Percentiles rank a stretch among this genome's conserved stretches.
Evolutionary conservation across 140 eudicot genomes (phyloP).

Genomic region (Stevia rebaudiana): DNA sequence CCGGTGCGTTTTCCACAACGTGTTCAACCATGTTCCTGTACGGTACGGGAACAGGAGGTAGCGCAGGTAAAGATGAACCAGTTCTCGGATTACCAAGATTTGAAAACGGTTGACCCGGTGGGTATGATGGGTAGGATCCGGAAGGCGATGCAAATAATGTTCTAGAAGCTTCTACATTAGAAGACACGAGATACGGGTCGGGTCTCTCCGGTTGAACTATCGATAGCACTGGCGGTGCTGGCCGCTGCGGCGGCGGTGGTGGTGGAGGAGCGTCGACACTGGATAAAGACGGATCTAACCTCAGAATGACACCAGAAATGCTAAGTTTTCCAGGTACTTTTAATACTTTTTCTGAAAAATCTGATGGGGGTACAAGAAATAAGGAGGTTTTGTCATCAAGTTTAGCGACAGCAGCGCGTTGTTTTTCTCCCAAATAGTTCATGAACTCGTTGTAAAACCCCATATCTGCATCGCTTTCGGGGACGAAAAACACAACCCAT

Average conservation of each 20-base stretch:
- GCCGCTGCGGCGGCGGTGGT: conserved; percentile 23
- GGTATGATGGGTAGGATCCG: conserved; percentile 38
- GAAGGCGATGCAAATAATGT: conserved; percentile 51
- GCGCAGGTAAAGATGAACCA: conserved; percentile 29
- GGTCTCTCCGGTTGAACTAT: conserved; percentile 25
- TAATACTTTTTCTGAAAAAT: conserved; percentile 80
- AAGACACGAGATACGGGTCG: conserved; percentile 32
- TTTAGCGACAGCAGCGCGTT: conserved; percentile 90
- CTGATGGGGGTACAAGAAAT: conserved; percentile 96
- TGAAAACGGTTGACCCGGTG: conserved; percentile 29
- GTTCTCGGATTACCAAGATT: conserved; percentile 40
- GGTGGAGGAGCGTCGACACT: conserved; percentile 45
- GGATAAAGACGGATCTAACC: conserved; percentile 51
- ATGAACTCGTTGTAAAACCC: conserved; percentile 77
- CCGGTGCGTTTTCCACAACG: conserved; percentile 30
- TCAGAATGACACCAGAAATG: conserved; percentile 79
- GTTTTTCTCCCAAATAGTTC: conserved; percentile 75
- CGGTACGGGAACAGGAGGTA: conserved; percentile 31
- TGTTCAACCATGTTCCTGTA: conserved; percentile 28
- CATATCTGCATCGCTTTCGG: conserved; percentile 78
- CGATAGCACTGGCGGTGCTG: conserved; percentile 14
- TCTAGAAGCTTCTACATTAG: conserved; percentile 36
- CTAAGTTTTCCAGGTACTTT: conserved; percentile 86
- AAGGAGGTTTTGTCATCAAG: conserved; percentile 72
- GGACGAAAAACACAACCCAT: conserved; percentile 85